Evolutionary conservation across 495 filamentous ascomycete species (phyloP).

Genomic region (Geoglossum glabrum): DNA sequence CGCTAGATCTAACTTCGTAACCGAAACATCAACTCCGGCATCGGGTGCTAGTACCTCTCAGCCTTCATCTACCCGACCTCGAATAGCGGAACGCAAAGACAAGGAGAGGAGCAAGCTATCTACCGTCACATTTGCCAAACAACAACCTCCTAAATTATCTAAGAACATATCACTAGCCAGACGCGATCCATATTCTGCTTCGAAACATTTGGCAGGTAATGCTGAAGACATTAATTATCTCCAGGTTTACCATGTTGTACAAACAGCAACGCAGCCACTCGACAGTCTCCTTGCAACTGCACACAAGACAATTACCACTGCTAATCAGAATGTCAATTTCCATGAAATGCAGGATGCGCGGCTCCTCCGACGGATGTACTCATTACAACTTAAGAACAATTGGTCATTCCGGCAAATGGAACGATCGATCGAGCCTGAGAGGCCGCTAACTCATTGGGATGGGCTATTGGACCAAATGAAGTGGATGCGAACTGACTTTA

Average conservation of each 20-base stretch:
- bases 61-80: constrained; percentile 26
- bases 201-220: neutral
- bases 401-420: constrained; percentile 83
- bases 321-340: constrained; percentile 53
- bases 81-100: constrained; percentile 36
- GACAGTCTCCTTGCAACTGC: constrained; percentile 50
- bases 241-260: constrained; percentile 54
- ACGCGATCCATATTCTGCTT: neutral
- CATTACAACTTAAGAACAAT: constrained; percentile 67
- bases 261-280: constrained; percentile 41
- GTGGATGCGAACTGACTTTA: constrained; percentile 93
- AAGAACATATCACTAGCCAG: neutral
- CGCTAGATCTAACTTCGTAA: constrained; percentile 16
- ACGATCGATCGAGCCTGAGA: constrained; percentile 53
- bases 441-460: constrained; percentile 62
- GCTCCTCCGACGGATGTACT: constrained; percentile 65
- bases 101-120: constrained; percentile 47
- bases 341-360: constrained; percentile 69
- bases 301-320: constrained; percentile 63
- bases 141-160: constrained; percentile 9
- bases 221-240: constrained; percentile 46
- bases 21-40: constrained; percentile 21
- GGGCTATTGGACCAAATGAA: constrained; percentile 76
- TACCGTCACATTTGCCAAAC: constrained; percentile 64
- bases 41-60: constrained; percentile 18